Evolutionary conservation across 108 stramenopile species (phyloP).

Genomic region (Nannochloropsis granulata): DNA sequence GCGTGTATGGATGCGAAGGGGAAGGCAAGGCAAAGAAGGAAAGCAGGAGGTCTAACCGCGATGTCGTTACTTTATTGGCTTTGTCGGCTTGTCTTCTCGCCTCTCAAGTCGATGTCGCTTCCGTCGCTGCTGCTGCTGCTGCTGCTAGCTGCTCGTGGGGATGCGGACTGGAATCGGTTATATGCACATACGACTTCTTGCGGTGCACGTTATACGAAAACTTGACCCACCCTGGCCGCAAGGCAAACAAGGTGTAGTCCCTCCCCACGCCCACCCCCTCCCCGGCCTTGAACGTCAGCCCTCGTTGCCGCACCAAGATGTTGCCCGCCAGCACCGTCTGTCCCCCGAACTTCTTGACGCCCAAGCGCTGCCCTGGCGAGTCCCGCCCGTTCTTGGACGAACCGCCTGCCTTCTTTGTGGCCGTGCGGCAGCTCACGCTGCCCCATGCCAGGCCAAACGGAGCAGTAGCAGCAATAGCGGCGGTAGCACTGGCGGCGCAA

Average conservation of each 20-base stretch:
- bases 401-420: slow-evolving; percentile 92
- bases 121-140: background rate
- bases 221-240: slow-evolving; percentile 51
- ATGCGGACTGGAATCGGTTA: background rate
- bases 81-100: background rate
- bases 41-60: too few species aligned
- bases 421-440: slow-evolving; percentile 14
- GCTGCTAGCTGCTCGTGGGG: background rate
- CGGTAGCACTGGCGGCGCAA: too few species aligned
- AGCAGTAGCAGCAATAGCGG: too few species aligned
- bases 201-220: slow-evolving; percentile 36
- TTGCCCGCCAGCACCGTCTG: slow-evolving; percentile 57
- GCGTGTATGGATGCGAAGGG: background rate
- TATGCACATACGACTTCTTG: slow-evolving; percentile 3
- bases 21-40: background rate
- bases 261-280: slow-evolving; percentile 51
- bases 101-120: background rate
- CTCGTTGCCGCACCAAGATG: slow-evolving; percentile 91
- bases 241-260: slow-evolving; percentile 78
- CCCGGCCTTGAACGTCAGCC: slow-evolving; percentile 65
- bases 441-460: background rate
- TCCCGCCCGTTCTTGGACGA: slow-evolving; percentile 82
- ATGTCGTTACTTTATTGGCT: too few species aligned
- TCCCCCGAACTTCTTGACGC: slow-evolving; percentile 76
- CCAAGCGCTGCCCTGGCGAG: slow-evolving; percentile 76